Base-by-base conservation (phyloP, 1,139 yeast genomes). In the Yamadazyma blattariae region DNA sequence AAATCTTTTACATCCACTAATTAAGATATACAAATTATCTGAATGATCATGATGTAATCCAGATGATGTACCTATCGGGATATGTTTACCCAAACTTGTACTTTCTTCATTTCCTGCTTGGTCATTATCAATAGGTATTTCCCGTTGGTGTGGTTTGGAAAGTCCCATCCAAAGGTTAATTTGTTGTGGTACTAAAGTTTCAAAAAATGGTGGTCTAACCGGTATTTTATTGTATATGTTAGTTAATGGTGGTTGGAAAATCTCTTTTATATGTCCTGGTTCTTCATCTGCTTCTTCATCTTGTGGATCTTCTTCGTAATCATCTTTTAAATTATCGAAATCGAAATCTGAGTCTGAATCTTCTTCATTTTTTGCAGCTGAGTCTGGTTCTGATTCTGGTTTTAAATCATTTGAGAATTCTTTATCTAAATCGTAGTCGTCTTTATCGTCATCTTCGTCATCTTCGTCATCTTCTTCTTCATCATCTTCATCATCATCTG, bases 1-100 rank as follows among this genome's bases (percentile, higher is more conserved):
- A 52, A 83, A 82, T 41, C 88, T 53, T 48, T 83, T 83, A n/a
- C 52, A 51, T 0, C 90, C 92, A 20, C 69, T 59, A 1, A 78
- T 52, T 2, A 83, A 70, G 2, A 82, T 61, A 52, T 83, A 83
- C 27, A 82, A 59, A 48, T 83, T 83, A 51, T 82, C 89, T 1
- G 90, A 85, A 55, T 82, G 89, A 51, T 83, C 92, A 52, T 83
- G 92, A 48, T 83, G 92, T n/a, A 83, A 58, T 0, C 92, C 92
- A 0, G 89, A 79, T 0, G 88, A 80, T 0, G 79, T 65, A 1
- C 83, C 84, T 1, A 56, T 56, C 1, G 84, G 79, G 2, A 79
- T 54, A 16, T 59, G 60, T 43, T 74, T 71, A 0, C 83, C 85
- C 7, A 29, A 11, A 2, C 79, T 53, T 24, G 62, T 12, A 6